These are phyloP conservation scores for Sporothrix brunneoviolacea DNA, from an alignment of 2,329 filamentous ascomycete genomes.

Conservation along the genomic window DNA sequence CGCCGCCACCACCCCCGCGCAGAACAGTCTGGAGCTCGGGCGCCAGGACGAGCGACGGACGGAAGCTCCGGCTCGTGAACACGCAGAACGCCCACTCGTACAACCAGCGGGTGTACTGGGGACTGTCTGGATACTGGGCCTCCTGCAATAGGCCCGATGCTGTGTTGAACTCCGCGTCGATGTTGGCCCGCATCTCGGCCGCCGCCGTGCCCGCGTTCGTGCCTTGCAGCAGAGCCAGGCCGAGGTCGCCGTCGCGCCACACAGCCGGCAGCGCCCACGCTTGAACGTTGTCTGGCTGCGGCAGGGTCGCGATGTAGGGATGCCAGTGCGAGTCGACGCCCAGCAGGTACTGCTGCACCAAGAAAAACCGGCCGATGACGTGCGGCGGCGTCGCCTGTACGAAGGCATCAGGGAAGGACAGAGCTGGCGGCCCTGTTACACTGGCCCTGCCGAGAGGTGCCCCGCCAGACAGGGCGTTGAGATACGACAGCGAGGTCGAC, in stretches of 20 bases:
- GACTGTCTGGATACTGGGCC: constrained; percentile 30
- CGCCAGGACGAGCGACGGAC: constrained; percentile 51
- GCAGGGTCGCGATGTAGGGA: constrained; percentile 60
- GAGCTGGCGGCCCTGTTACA: not conserved
- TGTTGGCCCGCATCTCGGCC: constrained; percentile 38
- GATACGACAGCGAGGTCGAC: constrained; percentile 49
- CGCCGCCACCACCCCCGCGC: not conserved
- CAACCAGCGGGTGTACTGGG: constrained; percentile 39
- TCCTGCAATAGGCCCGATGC: constrained; percentile 23
- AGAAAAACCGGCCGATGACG: constrained; percentile 59
- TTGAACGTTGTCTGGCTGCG: constrained; percentile 48
- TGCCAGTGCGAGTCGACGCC: constrained; percentile 57
- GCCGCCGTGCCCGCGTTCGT: constrained; percentile 47
- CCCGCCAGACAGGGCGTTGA: constrained; percentile 43
- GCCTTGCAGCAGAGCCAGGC: constrained; percentile 40
- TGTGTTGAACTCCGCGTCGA: constrained; percentile 39
- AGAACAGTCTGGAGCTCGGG: constrained; percentile 16
- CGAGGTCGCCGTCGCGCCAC: constrained; percentile 47
- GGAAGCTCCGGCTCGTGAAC: constrained; percentile 59
- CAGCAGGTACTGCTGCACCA: constrained; percentile 60
- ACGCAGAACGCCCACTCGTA: constrained; percentile 61
- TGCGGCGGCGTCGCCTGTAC: constrained; percentile 46
- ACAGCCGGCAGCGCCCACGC: constrained; percentile 54
- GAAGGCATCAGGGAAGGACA: constrained; percentile 42
- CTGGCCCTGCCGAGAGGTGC: constrained; percentile 22